Base-by-base conservation (phyloP, 192 early-diverging fungal species). In the Obelidium mucronatum region DNA sequence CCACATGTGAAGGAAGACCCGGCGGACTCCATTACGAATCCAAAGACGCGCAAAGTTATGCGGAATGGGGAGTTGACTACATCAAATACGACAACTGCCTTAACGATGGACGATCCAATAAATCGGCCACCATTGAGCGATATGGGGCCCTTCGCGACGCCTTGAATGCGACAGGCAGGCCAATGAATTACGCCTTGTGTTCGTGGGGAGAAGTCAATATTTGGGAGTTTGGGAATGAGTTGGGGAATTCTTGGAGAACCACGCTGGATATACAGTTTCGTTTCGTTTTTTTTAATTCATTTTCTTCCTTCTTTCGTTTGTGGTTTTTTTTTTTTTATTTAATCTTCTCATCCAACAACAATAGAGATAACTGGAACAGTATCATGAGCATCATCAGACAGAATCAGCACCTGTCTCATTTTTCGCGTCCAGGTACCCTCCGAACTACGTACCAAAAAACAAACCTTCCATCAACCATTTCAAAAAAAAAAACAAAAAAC, bases 1-100 rank as follows among this genome's bases (percentile, higher is more conserved):
- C 77, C 61, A 90, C 88, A 22, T 91, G 90, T 74, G 82, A 81
- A 40, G 78, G 79, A 0, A 76, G 81, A 54, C 83, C 82, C 6
- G 90, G 88, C 4, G 84, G 80, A 0, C 78, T 84, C 35, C 70
- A 80, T 31, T 78, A 82, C 58, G 89, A 88, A 61, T 53, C 76
- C 0, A 40, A 70, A 33, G 90, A 91, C 73, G 85, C 88, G 11
- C 56, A 60, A 24, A 78, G 67, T 34, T 90, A 82, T 77, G 85
- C 87, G 11, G 35, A 42, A 3, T 90, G 88, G 90, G 86, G 75
- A 28, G 78, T 91, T 28, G 90, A 91, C 75, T 90, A 83, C 77
- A 72, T 90, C 11, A 91, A 91, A 65, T 81, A 88, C 54, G 90
- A 91, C 55, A 90, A 89, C 48, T 91, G 90, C 70, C 77, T 80